phyloP scores from a whole-genome alignment of 495 filamentous ascomycete species.

The Neurospora sp. region DNA sequence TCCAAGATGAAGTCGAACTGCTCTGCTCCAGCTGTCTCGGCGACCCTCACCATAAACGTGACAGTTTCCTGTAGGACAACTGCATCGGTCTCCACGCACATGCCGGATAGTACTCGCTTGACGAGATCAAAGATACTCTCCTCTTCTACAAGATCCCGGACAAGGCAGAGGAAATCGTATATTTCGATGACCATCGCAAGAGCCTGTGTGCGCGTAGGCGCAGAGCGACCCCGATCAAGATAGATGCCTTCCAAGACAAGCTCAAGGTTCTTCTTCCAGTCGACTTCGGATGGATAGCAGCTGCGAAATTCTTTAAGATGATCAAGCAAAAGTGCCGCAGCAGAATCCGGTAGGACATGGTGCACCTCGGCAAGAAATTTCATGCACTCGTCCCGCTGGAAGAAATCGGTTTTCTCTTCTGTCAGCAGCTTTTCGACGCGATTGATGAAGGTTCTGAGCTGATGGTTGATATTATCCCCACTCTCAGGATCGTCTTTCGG shows the following conservation, averaged over 20 bases:
- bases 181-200: conserved; percentile 60
- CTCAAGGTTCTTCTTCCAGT: conserved; percentile 56
- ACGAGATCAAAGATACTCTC: conserved; percentile 33
- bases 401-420: conserved; percentile 30
- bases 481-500: conserved; percentile 13
- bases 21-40: conserved; percentile 32
- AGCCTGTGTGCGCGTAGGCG: conserved; percentile 57
- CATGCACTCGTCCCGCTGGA: conserved; percentile 54
- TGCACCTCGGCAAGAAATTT: conserved; percentile 57
- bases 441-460: conserved; percentile 26
- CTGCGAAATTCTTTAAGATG: conserved; percentile 51
- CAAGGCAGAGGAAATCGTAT: conserved; percentile 48
- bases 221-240: conserved; percentile 48
- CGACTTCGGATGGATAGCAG: conserved; percentile 58
- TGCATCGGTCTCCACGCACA: conserved; percentile 46
- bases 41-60: conserved; percentile 40
- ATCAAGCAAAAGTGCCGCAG: conserved; percentile 46
- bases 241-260: conserved; percentile 58
- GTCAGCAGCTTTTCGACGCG: conserved; percentile 35
- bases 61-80: conserved; percentile 41
- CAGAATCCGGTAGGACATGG: conserved; percentile 46
- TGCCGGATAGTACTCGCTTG: conserved; percentile 35
- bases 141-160: conserved; percentile 40
- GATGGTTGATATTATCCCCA: conserved; percentile 28
- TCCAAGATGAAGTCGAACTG: conserved; percentile 46